A percentile compares a stretch with the other conserved stretches of the same genome.
These are phyloP conservation scores for slime mould (Dictyostelium discoideum) DNA, from an alignment of 78 protist species.

Conservation along the genomic window DNA sequence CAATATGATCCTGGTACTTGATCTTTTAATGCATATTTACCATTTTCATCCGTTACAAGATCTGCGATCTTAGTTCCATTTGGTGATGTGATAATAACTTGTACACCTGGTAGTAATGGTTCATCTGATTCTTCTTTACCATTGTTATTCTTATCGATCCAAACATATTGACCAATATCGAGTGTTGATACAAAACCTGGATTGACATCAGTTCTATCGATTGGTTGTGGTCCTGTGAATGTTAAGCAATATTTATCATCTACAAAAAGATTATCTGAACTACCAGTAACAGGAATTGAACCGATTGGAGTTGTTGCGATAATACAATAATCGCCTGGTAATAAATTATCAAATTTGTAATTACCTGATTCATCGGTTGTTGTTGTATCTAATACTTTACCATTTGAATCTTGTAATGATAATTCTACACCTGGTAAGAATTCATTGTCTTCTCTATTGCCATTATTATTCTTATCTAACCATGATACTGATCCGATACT, in stretches of 20 bases:
- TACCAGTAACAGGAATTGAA: background rate
- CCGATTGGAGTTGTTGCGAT: background rate
- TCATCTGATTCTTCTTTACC: background rate
- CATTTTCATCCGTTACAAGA: background rate
- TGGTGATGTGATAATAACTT: background rate
- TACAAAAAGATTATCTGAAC: background rate
- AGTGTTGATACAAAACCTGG: background rate
- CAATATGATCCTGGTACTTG: constrained; percentile 25
- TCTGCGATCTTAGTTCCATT: background rate
- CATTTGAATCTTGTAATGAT: background rate
- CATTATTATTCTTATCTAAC: constrained; percentile 15
- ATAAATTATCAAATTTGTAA: background rate
- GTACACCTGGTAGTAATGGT: background rate
- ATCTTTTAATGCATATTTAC: background rate
- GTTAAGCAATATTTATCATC: background rate
- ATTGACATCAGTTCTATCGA: background rate
- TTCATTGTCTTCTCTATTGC: background rate
- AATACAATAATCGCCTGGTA: constrained; percentile 19
- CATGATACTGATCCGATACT: background rate
- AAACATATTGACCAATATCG: constrained; percentile 8
- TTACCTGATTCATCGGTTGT: background rate
- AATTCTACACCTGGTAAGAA: background rate
- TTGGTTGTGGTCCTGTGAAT: background rate
- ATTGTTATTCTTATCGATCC: constrained; percentile 25
- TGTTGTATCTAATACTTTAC: background rate